Percentiles rank a stretch among this genome's conserved stretches.
Conservation (phyloP, 148 eudicot species). For the Pharnaceum exiguum region DNA sequence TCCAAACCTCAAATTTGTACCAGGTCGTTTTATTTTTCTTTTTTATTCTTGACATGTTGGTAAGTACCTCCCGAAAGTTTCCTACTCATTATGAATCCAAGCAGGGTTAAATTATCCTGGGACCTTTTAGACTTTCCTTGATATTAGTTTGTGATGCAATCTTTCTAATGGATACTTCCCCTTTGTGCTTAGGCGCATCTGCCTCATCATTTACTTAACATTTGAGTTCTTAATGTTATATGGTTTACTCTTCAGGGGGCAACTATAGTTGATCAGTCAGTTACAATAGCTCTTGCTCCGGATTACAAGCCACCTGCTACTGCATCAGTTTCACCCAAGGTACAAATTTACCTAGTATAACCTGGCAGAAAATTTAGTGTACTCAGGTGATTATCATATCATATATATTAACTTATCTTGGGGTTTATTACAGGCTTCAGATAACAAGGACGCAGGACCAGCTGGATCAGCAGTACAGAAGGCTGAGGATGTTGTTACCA, state of each 20-base stretch:
- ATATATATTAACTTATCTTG: constrained; percentile 1
- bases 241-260: constrained; percentile 60
- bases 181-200: neutral
- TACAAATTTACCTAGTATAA: constrained; percentile 19
- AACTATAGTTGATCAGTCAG: constrained; percentile 88
- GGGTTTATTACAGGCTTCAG: constrained; percentile 50
- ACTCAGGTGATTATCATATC: neutral
- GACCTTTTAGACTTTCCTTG: too few species aligned
- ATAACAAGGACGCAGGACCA: constrained; percentile 29
- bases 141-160: too few species aligned
- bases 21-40: too few species aligned
- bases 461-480: constrained; percentile 59
- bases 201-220: neutral
- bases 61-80: too few species aligned
- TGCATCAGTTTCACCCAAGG: constrained; percentile 40
- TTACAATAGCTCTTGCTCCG: constrained; percentile 69
- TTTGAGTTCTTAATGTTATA: neutral
- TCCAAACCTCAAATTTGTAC: too few species aligned
- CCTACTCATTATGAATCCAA: too few species aligned
- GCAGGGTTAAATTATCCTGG: too few species aligned
- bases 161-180: too few species aligned
- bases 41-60: too few species aligned
- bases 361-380: neutral
- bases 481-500: constrained; percentile 87
- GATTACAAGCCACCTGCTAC: constrained; percentile 59